phyloP scores from a whole-genome alignment of 169 alveolate species.

The Cryptosporidium canis region DNA sequence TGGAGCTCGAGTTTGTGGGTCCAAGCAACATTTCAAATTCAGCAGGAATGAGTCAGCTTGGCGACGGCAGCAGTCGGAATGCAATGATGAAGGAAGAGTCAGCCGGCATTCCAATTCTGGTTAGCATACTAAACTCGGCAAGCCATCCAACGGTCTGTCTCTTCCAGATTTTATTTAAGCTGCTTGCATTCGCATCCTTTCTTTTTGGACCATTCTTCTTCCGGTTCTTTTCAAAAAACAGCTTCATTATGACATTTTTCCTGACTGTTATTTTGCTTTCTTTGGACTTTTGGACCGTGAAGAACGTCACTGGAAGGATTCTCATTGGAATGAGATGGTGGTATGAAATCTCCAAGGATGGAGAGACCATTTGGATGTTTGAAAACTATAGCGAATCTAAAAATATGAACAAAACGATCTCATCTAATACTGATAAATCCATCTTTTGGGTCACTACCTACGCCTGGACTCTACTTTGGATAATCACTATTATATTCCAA shows the following conservation, averaged over 20 bases:
- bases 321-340: slow-evolving; percentile 88
- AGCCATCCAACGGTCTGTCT: slow-evolving; percentile 81
- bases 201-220: slow-evolving; percentile 77
- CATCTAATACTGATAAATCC: slow-evolving; percentile 79
- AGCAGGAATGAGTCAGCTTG: background rate
- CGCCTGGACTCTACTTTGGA: slow-evolving; percentile 81
- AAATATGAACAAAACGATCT: slow-evolving; percentile 46
- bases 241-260: slow-evolving; percentile 79
- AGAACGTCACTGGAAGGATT: slow-evolving; percentile 85
- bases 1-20: slow-evolving; percentile 72
- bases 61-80: background rate
- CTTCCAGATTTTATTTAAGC: slow-evolving; percentile 79
- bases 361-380: slow-evolving; percentile 84
- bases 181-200: slow-evolving; percentile 77
- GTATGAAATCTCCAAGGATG: slow-evolving; percentile 84
- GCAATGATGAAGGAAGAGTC: slow-evolving; percentile 62
- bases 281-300: slow-evolving; percentile 85
- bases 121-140: slow-evolving; percentile 76
- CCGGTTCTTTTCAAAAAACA: slow-evolving; percentile 31
- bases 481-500: slow-evolving; percentile 65
- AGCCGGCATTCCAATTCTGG: slow-evolving; percentile 20
- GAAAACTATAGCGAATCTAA: slow-evolving; percentile 79
- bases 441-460: slow-evolving; percentile 83
- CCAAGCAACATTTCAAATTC: slow-evolving; percentile 4
- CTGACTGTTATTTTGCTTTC: slow-evolving; percentile 78